Evolutionary conservation across 2,329 filamentous ascomycete species (phyloP), one percentile per base, ranked within the genome.

Genomic region (Stromatinia cepivora): DNA sequence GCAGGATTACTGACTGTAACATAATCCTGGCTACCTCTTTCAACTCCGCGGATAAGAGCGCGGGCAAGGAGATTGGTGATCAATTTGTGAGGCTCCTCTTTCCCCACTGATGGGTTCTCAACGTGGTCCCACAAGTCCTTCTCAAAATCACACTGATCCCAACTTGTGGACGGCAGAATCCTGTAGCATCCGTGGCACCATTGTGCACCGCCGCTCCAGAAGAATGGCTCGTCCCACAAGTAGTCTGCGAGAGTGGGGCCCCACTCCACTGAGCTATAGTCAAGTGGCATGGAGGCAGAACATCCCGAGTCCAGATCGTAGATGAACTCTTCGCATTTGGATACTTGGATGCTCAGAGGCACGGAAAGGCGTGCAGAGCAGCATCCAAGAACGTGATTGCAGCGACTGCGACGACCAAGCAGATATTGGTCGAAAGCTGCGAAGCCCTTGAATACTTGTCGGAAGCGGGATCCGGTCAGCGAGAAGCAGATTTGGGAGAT

Each of bases 401-500:
- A 45, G 25, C 15, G n/a, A 13, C 11, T 5, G 39, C 56, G 11
- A 5, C 6, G 3, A 28, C 22, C 22, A 28, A 52, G 45, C 10
- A 63, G 31, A 20, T 52, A 63, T 11, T 34, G 17, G 3, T 39
- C 31, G 13, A 20, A 10, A 31, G 25, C 22, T 9, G 17, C 20
- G 15, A 22, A 48, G 7, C 2, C 15, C 15, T 13, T 63, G 31
- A 39, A 28, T 4, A 63, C 3, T 11, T 36, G 13, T 25, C 46
- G 46, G 46, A 52, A 63, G 59, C 31, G 46, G n/a, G 46, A 52
- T 1, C 11, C 22, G 10, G 46, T 63, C 34, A 63, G 31, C 46
- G 59, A 63, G 59, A 63, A 52, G 13, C 59, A 63, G 17, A 39
- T 9, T 20, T 63, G 46, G 13, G 59, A 52, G 31, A 52, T n/a